Base-by-base conservation (phyloP, 2,329 filamentous ascomycete genomes). In the Zymoseptoria brevis region DNA sequence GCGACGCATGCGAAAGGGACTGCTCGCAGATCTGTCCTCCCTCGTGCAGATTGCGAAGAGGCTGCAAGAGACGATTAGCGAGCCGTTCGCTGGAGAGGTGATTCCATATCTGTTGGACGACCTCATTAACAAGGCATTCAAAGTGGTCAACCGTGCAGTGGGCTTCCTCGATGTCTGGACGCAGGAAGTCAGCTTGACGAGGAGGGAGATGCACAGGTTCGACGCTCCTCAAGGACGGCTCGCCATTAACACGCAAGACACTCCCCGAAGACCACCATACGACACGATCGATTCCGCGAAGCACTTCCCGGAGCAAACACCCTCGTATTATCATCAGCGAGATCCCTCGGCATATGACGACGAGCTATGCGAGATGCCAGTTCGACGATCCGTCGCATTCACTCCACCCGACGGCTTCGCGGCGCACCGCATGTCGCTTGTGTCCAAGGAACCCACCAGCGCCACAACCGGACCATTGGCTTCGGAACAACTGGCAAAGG, bases 51-150 rank as follows among this genome's bases (percentile, higher is more conserved):
- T 88, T 1, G 89, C 90, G 19, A 96, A 96, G 75, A 83, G 84
- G 54, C 78, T 99, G 64, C 90, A 93, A 73, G 90, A 92, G 68
- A 80, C 84, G 63, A 85, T 89, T 59, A 80, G 77, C 60, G 79
- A 79, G 53, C 65, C 75, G 0, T 74, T 76, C 13, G 77, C 80
- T 0, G 72, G 76, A 0, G 81, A 87, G 29, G 80, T 84, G 52
- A 79, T 88, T 11, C 90, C 90, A 68, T 84, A 88, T 67, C 83
- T 93, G 59, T 83, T 96, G 59, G 93, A 97, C 69, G 89, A 96
- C 72, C 90, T 97, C 83, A 88, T 97, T 22, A 77, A 96, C 56
- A 94, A 92, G 73, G 92, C 92, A 0, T 97, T 96, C 78, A 91
- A 89, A 71, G 91, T 97, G 56, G 89, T 96, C n/a, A 93, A 87